These are phyloP conservation scores for Fusarium domesticum DNA, from an alignment of 2,329 filamentous ascomycete genomes.

Conservation along the genomic window DNA sequence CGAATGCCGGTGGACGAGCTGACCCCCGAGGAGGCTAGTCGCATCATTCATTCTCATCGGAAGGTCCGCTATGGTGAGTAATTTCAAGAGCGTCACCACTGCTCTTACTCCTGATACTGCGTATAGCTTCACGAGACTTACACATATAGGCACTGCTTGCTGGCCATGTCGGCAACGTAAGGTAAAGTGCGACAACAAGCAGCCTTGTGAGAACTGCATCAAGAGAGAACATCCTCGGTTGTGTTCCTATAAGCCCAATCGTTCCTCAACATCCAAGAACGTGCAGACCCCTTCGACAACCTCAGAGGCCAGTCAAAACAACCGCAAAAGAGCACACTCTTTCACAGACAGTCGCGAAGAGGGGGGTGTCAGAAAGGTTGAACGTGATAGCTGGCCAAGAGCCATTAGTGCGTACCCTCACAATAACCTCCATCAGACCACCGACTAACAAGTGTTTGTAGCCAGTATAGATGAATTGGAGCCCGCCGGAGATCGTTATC, in stretches of 20 bases:
- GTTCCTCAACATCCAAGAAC: constrained; percentile 39
- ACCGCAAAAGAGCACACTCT: constrained; percentile 37
- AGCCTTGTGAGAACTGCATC: constrained; percentile 66
- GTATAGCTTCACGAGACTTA: constrained; percentile 18
- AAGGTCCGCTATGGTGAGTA: constrained; percentile 65
- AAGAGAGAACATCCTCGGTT: constrained; percentile 63
- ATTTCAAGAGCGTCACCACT: background rate
- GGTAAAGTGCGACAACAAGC: constrained; percentile 67
- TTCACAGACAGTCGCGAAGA: constrained; percentile 31
- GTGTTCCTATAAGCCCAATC: constrained; percentile 65
- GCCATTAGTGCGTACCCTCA: constrained; percentile 36
- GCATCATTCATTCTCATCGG: constrained; percentile 66
- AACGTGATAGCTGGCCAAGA: constrained; percentile 43
- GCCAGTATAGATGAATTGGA: constrained; percentile 53
- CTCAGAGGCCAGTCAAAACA: constrained; percentile 24
- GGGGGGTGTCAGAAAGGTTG: constrained; percentile 31
- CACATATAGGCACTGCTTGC: constrained; percentile 54
- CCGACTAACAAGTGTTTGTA: constrained; percentile 26
- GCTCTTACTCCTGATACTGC: too few relatives aligned
- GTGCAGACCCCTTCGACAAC: constrained; percentile 16
- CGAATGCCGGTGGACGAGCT: constrained; percentile 52
- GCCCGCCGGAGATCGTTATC: constrained; percentile 55
- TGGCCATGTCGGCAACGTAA: constrained; percentile 67
- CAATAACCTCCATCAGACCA: constrained; percentile 12
- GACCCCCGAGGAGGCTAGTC: constrained; percentile 63